phyloP scores from a whole-genome alignment of 139 green algal species.

The Micromonas pusilla region DNA sequence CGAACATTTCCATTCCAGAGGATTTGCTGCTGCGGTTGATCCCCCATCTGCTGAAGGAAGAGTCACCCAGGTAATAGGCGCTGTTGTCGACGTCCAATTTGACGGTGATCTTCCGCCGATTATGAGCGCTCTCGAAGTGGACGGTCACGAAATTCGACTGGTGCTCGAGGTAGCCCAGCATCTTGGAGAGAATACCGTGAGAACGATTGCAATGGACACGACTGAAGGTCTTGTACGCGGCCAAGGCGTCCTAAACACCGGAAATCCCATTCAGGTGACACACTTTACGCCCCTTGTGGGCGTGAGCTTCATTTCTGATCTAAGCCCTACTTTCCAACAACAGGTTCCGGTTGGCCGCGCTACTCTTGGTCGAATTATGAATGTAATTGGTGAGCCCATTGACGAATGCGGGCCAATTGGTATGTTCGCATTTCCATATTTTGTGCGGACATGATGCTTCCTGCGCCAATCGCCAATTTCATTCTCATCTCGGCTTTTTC shows the following conservation, averaged over 20 bases:
- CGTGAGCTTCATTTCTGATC: background rate
- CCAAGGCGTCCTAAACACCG: conserved; percentile 85
- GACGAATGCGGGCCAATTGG: conserved; percentile 92
- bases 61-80: conserved; percentile 82
- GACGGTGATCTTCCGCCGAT: conserved; percentile 88
- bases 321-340: background rate
- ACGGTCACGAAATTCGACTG: conserved; percentile 64
- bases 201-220: conserved; percentile 97
- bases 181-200: conserved; percentile 91
- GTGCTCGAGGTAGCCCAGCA: conserved; percentile 98
- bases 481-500: conserved; percentile 6
- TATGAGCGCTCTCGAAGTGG: conserved; percentile 80
- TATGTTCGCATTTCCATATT: too few species aligned
- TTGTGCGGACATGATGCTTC: conserved; percentile 6
- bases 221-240: conserved; percentile 93
- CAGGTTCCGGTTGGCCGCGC: conserved; percentile 90
- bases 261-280: conserved; percentile 81
- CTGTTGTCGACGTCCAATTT: conserved; percentile 97
- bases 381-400: conserved; percentile 98
- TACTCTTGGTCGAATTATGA: conserved; percentile 98
- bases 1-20: background rate
- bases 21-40: conserved; percentile 6
- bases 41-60: conserved; percentile 3
- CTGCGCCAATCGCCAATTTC: background rate
- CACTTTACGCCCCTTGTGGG: background rate